Conservation (phyloP, 768 basidiomycete genomes). For the Flagelloscypha sp. region DNA sequence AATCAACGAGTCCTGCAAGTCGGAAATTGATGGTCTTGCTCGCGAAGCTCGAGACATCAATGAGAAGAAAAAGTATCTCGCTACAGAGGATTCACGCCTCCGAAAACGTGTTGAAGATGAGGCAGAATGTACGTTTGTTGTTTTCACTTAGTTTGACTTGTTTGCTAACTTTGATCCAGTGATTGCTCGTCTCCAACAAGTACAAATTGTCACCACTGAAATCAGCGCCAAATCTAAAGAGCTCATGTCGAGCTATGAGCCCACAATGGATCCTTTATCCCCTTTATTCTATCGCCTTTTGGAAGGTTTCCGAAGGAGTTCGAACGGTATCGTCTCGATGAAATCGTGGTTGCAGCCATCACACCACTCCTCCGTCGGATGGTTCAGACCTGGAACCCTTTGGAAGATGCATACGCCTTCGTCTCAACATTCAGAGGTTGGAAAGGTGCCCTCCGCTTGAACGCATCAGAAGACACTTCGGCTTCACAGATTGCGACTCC, state of each 20-base stretch:
- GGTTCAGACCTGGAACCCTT: slow-evolving; percentile 74
- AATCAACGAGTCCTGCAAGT: slow-evolving; percentile 75
- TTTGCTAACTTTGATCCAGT: slow-evolving; percentile 34
- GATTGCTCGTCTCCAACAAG: slow-evolving; percentile 66
- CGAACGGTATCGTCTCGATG: slow-evolving; percentile 72
- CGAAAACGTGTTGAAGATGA: slow-evolving; percentile 66
- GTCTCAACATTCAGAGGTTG: slow-evolving; percentile 61
- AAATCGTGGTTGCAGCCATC: slow-evolving; percentile 89
- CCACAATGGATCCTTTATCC: slow-evolving; percentile 65
- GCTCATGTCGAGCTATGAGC: slow-evolving; percentile 56
- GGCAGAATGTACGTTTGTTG: slow-evolving; percentile 52
- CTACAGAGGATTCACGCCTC: slow-evolving; percentile 62
- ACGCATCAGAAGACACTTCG: slow-evolving; percentile 29
- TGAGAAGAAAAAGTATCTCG: slow-evolving; percentile 68
- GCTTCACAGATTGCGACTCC: too few species aligned
- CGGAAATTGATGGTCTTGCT: slow-evolving; percentile 81
- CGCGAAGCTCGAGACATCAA: slow-evolving; percentile 81
- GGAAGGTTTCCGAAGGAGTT: slow-evolving; percentile 63
- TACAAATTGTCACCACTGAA: slow-evolving; percentile 68
- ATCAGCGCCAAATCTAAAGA: slow-evolving; percentile 61
- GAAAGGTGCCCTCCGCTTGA: slow-evolving; percentile 60
- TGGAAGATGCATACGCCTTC: slow-evolving; percentile 64
- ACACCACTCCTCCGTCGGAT: slow-evolving; percentile 72
- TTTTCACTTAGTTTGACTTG: background rate
- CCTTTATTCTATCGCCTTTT: slow-evolving; percentile 67